phyloP scores from a whole-genome alignment of 495 filamentous ascomycete genomes.

The Penicillium nucicola region DNA sequence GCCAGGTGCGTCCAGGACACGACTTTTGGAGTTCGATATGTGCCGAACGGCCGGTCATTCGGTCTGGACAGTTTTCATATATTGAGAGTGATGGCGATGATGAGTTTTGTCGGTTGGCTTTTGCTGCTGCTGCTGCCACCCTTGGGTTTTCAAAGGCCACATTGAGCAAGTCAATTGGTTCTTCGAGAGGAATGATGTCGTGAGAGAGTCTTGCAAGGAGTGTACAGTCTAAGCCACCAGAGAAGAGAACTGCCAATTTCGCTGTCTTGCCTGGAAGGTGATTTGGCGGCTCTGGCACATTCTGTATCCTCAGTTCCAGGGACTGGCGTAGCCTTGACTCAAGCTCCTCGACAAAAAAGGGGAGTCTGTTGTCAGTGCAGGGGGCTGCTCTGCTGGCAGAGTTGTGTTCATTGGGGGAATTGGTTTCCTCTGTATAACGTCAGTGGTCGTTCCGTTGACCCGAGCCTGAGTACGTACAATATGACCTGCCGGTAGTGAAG shows the following conservation, averaged over 20 bases:
- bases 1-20: conserved; percentile 74
- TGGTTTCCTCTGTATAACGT: conserved; percentile 46
- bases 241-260: conserved; percentile 83
- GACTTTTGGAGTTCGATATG: conserved; percentile 66
- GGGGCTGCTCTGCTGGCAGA: conserved; percentile 33
- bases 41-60: conserved; percentile 76
- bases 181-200: conserved; percentile 63
- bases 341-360: conserved; percentile 53
- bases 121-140: conserved; percentile 44
- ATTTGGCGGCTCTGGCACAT: conserved; percentile 58
- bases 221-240: conserved; percentile 91
- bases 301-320: conserved; percentile 59
- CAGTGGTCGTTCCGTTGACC: neutral
- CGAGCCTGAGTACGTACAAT: conserved; percentile 35
- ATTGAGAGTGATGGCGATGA: conserved; percentile 26
- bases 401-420: conserved; percentile 62
- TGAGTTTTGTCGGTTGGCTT: conserved; percentile 7
- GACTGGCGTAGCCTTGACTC: conserved; percentile 60
- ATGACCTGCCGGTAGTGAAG: conserved; percentile 17
- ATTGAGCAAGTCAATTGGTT: conserved; percentile 85
- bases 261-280: conserved; percentile 29
- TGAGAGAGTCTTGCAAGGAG: conserved; percentile 81
- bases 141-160: conserved; percentile 96
- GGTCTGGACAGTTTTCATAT: conserved; percentile 86
- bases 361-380: conserved; percentile 44